These are phyloP conservation scores for Phoma sp. DNA, from an alignment of 2,329 filamentous ascomycete species.

Conservation along the genomic window DNA sequence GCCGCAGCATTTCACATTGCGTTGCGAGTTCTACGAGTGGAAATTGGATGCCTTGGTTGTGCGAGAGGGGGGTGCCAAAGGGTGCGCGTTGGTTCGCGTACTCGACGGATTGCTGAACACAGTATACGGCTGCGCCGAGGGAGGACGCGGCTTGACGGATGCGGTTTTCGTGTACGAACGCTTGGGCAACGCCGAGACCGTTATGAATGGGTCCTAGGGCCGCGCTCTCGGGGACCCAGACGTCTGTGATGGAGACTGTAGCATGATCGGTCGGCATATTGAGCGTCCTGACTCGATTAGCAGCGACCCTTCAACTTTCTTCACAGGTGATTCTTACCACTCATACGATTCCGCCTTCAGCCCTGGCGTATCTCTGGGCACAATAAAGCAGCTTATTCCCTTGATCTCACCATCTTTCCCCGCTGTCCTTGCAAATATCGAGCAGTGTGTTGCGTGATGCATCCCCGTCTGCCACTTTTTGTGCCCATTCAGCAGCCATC, in stretches of 20 bases:
- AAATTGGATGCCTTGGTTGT: constrained; percentile 70
- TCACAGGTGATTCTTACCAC: constrained; percentile 47
- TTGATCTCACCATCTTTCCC: constrained; percentile 59
- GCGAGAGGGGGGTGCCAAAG: constrained; percentile 63
- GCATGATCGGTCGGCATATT: constrained; percentile 73
- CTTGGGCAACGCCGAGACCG: constrained; percentile 67
- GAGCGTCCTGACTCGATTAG: constrained; percentile 56
- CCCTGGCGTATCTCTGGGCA: constrained; percentile 60
- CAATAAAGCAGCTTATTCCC: constrained; percentile 68
- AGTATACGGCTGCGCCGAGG: constrained; percentile 65
- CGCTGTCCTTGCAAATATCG: constrained; percentile 66
- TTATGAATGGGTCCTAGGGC: constrained; percentile 61
- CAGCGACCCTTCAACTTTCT: not conserved
- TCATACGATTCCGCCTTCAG: constrained; percentile 64
- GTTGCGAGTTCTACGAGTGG: constrained; percentile 68
- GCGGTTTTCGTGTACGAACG: constrained; percentile 70
- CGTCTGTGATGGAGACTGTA: constrained; percentile 63
- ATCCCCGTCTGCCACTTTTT: constrained; percentile 73
- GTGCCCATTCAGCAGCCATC: constrained; percentile 62
- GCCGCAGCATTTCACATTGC: constrained; percentile 66
- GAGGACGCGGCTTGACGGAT: constrained; percentile 69
- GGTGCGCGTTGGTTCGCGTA: constrained; percentile 63
- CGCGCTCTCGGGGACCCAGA: constrained; percentile 61
- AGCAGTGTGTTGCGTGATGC: constrained; percentile 66
- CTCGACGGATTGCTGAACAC: constrained; percentile 62